Conservation (phyloP, 1,139 yeast genomes). For the Suhomyces guaymorum region DNA sequence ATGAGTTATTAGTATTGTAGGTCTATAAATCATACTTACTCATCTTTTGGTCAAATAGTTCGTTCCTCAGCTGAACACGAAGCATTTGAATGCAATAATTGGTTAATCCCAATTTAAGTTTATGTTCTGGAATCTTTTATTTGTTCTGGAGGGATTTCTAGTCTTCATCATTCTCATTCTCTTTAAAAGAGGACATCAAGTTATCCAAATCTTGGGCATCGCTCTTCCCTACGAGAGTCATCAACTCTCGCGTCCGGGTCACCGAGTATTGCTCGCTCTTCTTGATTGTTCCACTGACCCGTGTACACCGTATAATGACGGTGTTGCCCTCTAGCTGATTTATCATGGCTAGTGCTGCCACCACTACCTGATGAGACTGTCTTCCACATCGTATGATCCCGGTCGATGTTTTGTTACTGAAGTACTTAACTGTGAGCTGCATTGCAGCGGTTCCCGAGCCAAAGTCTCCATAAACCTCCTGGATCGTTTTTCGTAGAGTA, state of each 20-base stretch:
- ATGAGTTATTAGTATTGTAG: too few relatives aligned
- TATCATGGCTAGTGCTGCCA: conserved; percentile 73
- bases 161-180: conserved; percentile 3
- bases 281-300: conserved; percentile 86
- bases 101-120: too few relatives aligned
- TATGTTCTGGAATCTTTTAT: too few relatives aligned
- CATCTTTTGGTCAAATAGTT: too few relatives aligned
- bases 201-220: conserved; percentile 13
- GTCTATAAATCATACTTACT: too few relatives aligned
- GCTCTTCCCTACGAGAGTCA: conserved; percentile 32
- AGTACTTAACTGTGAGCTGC: conserved; percentile 71
- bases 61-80: too few relatives aligned
- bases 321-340: conserved; percentile 50
- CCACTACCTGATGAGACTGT: conserved; percentile 59
- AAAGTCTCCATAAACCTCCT: conserved; percentile 69
- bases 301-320: conserved; percentile 61
- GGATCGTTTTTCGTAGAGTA: conserved; percentile 54
- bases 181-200: conserved; percentile 15
- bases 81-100: too few relatives aligned
- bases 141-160: too few relatives aligned
- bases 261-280: conserved; percentile 75
- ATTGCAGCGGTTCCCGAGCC: conserved; percentile 71
- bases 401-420: conserved; percentile 76
- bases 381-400: conserved; percentile 82
- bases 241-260: conserved; percentile 39